Evolutionary conservation across 352 stramenopile genomes (phyloP).

Genomic region (Aphanomyces stellatus): DNA sequence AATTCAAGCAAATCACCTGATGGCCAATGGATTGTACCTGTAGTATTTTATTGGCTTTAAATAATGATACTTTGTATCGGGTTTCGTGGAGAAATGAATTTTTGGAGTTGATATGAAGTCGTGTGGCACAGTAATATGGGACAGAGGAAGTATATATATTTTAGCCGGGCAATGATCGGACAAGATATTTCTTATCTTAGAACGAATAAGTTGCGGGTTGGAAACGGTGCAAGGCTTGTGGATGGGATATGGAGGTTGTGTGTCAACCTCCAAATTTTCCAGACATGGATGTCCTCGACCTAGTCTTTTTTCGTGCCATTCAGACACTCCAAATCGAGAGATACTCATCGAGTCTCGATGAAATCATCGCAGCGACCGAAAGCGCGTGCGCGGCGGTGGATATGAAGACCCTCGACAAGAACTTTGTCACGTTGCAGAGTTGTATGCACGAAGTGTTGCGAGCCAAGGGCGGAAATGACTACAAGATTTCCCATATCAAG

Average conservation of each 20-base stretch:
- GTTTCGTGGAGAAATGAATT: background rate
- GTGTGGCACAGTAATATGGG: background rate
- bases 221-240: background rate
- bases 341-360: background rate
- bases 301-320: slow-evolving; percentile 25
- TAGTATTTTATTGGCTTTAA: background rate
- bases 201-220: no score
- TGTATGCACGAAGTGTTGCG: background rate
- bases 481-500: background rate
- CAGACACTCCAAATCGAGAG: slow-evolving; percentile 20
- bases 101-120: background rate
- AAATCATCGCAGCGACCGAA: background rate
- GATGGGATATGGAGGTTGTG: background rate
- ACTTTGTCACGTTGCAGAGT: background rate
- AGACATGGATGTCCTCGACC: slow-evolving; percentile 27
- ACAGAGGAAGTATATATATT: slow-evolving; percentile 11
- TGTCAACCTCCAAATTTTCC: slow-evolving; percentile 26
- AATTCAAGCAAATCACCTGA: background rate
- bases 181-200: no score
- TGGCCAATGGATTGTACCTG: background rate
- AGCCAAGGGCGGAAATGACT: background rate
- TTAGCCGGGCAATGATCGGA: no score
- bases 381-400: background rate
- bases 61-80: background rate
- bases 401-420: background rate